These are phyloP conservation scores for Globisporangium ultimum DNA, from an alignment of 352 stramenopile genomes.

Conservation along the genomic window DNA sequence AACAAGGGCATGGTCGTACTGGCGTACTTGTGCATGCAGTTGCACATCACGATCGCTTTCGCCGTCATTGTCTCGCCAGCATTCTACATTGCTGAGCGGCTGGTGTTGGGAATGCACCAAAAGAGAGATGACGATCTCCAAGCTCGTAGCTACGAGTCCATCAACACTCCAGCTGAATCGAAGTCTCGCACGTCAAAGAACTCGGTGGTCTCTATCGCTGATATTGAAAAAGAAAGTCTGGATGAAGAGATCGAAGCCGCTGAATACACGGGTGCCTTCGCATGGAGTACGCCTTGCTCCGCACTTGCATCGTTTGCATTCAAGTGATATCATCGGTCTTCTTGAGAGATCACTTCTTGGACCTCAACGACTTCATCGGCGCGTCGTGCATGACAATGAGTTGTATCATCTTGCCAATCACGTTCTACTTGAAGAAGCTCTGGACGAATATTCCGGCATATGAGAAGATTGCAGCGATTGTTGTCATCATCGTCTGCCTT, in stretches of 20 bases:
- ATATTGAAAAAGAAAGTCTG: slow-evolving; percentile 31
- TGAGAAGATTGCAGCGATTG: slow-evolving; percentile 63
- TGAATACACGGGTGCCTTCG: slow-evolving; percentile 38
- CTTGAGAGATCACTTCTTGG: slow-evolving; percentile 19
- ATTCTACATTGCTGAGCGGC: slow-evolving; percentile 58
- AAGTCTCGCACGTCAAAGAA: slow-evolving; percentile 20
- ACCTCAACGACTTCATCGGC: slow-evolving; percentile 39
- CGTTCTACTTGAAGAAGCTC: slow-evolving; percentile 12
- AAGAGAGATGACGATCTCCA: slow-evolving; percentile 17
- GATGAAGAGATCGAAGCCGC: slow-evolving; percentile 33
- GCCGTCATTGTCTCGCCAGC: slow-evolving; percentile 27
- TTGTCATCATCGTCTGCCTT: slow-evolving; percentile 26
- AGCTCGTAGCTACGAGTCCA: slow-evolving; percentile 7
- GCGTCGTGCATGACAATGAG: slow-evolving; percentile 4
- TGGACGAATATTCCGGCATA: slow-evolving; percentile 78
- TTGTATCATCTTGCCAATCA: neutral
- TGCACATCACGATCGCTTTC: slow-evolving; percentile 3
- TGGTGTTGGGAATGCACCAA: slow-evolving; percentile 64
- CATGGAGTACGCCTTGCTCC: slow-evolving; percentile 44
- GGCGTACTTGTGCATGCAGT: neutral
- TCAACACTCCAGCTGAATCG: slow-evolving; percentile 8
- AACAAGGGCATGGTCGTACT: slow-evolving; percentile 5
- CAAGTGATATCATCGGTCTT: neutral
- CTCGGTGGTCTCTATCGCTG: slow-evolving; percentile 26
- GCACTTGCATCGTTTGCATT: slow-evolving; percentile 27